phyloP scores from a whole-genome alignment of 495 filamentous ascomycete genomes.

The Penicillium salamii region DNA sequence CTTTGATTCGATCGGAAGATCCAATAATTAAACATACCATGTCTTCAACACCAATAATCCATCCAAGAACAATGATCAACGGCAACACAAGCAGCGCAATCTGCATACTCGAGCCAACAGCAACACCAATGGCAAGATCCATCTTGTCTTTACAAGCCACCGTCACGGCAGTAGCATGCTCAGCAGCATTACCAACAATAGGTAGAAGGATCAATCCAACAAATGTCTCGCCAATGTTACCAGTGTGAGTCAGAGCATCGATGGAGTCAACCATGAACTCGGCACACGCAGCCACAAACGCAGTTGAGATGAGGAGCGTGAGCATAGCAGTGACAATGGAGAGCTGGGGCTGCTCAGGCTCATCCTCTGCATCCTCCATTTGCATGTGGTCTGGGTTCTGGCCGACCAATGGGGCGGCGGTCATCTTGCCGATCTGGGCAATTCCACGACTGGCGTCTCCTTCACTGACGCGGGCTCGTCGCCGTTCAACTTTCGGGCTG shows the following conservation, averaged over 20 bases:
- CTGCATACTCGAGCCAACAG: conserved; percentile 83
- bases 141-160: conserved; percentile 89
- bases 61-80: conserved; percentile 74
- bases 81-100: conserved; percentile 79
- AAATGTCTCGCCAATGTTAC: conserved; percentile 66
- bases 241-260: conserved; percentile 57
- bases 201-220: conserved; percentile 81
- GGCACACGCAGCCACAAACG: conserved; percentile 80
- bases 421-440: conserved; percentile 57
- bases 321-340: conserved; percentile 64
- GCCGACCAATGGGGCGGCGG: conserved; percentile 35
- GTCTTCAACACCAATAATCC: conserved; percentile 59
- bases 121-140: conserved; percentile 83
- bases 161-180: conserved; percentile 84
- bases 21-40: too few species aligned
- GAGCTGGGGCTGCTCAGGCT: conserved; percentile 72
- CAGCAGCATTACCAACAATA: conserved; percentile 87
- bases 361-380: conserved; percentile 49
- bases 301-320: conserved; percentile 69
- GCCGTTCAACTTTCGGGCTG: conserved; percentile 64
- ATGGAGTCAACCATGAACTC: conserved; percentile 89
- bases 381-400: conserved; percentile 43
- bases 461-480: conserved; percentile 48
- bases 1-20: too few species aligned
- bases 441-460: conserved; percentile 60